Conservation (phyloP, 169 alveolate genomes). For the Plasmodium relictum region DNA sequence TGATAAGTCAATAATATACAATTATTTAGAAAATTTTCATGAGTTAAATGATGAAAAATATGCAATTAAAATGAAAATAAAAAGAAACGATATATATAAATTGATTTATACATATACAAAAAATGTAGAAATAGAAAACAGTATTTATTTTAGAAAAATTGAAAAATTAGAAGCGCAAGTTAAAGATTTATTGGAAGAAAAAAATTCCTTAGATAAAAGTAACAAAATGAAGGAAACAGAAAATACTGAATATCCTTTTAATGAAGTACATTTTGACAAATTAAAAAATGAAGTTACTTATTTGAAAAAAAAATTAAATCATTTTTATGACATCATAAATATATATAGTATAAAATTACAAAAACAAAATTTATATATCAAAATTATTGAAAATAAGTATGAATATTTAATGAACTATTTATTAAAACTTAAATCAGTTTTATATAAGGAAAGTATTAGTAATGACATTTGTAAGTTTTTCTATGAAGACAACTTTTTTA, state of each 20-base stretch:
- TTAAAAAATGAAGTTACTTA: slow-evolving; percentile 13
- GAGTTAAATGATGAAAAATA: slow-evolving; percentile 25
- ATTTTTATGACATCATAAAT: slow-evolving; percentile 25
- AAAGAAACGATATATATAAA: slow-evolving; percentile 48
- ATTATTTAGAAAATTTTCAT: slow-evolving; percentile 22
- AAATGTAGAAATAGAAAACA: slow-evolving; percentile 37
- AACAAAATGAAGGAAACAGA: background rate
- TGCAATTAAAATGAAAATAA: slow-evolving; percentile 30
- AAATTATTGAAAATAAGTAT: slow-evolving; percentile 19
- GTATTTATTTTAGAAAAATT: slow-evolving; percentile 10
- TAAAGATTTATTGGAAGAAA: background rate
- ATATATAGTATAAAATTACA: slow-evolving; percentile 25
- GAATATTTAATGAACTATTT: slow-evolving; percentile 47
- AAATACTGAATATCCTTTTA: background rate
- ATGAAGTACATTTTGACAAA: slow-evolving; percentile 15
- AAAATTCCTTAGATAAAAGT: background rate
- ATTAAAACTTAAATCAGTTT: slow-evolving; percentile 24
- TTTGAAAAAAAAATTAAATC: slow-evolving; percentile 27
- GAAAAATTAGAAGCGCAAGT: slow-evolving; percentile 24
- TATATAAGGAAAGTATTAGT: slow-evolving; percentile 12
- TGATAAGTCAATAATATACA: slow-evolving; percentile 30
- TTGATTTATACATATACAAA: slow-evolving; percentile 38
- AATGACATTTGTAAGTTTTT: slow-evolving; percentile 17
- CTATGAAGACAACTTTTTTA: slow-evolving; percentile 30
- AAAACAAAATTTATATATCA: slow-evolving; percentile 24